These are phyloP conservation scores for Plasmodium cynomolgi DNA, from an alignment of 169 alveolate species.

Conservation along the genomic window DNA sequence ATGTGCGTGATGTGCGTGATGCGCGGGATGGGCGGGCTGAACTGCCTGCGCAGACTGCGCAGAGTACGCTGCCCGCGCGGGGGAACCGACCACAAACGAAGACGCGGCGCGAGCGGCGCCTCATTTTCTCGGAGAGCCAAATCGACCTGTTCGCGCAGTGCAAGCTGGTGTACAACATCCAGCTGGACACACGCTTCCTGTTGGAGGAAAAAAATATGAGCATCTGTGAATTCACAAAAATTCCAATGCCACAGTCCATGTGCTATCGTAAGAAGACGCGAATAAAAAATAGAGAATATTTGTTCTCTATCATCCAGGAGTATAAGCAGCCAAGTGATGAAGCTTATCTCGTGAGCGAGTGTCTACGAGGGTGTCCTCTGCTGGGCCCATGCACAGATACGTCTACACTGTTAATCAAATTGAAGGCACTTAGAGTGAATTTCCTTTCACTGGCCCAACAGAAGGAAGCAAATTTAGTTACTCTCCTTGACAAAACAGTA, in stretches of 20 bases:
- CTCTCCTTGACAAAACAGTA: conserved; percentile 1
- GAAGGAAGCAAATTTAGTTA: conserved; percentile 33
- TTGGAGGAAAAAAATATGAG: conserved; percentile 83
- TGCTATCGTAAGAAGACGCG: conserved; percentile 82
- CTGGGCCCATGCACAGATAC: conserved; percentile 35
- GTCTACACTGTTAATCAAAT: conserved; percentile 21
- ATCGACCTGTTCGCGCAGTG: conserved; percentile 47
- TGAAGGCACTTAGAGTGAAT: conserved; percentile 12
- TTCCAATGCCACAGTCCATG: conserved; percentile 88
- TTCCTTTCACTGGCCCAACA: conserved; percentile 41
- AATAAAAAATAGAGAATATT: conserved; percentile 78
- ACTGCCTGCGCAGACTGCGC: not conserved
- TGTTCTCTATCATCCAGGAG: conserved; percentile 78
- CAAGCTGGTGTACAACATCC: conserved; percentile 25
- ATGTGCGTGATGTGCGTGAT: too few species aligned
- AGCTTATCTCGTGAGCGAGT: conserved; percentile 76
- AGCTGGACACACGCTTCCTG: conserved; percentile 80
- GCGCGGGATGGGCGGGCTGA: not conserved
- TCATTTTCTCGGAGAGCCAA: conserved; percentile 71
- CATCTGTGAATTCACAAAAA: conserved; percentile 82
- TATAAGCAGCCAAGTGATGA: conserved; percentile 77
- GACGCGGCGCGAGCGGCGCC: not conserved
- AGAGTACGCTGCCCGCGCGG: not conserved
- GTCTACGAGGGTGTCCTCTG: conserved; percentile 51
- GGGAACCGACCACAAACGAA: not conserved